Evolutionary conservation across 2,329 filamentous ascomycete genomes (phyloP).

Genomic region (Talaromyces islandicus): DNA sequence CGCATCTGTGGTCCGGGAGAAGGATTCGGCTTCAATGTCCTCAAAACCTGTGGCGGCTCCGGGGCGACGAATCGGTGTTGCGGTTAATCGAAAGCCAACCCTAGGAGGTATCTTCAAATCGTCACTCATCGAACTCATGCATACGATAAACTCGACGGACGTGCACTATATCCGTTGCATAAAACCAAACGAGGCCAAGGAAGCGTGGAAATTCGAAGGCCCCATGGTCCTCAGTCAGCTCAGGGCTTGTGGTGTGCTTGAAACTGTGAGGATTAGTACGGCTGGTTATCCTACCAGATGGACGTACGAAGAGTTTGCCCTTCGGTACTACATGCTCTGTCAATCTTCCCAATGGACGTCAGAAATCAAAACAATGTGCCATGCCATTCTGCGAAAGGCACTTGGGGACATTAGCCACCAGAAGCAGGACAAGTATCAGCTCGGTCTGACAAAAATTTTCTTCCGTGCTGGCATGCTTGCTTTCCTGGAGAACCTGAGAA

Average conservation of each 20-base stretch:
- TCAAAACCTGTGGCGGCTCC: constrained; percentile 66
- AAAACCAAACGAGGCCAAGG: constrained; percentile 96
- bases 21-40: constrained; percentile 63
- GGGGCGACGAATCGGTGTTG: constrained; percentile 82
- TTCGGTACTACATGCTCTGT: constrained; percentile 97
- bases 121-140: constrained; percentile 95
- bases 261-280: constrained; percentile 95
- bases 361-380: constrained; percentile 89
- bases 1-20: constrained; percentile 80
- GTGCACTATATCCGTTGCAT: constrained; percentile 99
- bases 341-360: constrained; percentile 85
- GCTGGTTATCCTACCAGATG: constrained; percentile 95
- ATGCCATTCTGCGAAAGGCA: constrained; percentile 83
- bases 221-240: constrained; percentile 98
- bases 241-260: constrained; percentile 95
- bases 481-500: constrained; percentile 90
- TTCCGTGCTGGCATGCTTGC: constrained; percentile 99
- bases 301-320: constrained; percentile 97
- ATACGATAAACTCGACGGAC: constrained; percentile 94
- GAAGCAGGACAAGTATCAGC: constrained; percentile 87
- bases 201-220: constrained; percentile 95
- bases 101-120: constrained; percentile 98
- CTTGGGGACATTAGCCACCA: constrained; percentile 70
- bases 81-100: constrained; percentile 92
- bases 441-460: constrained; percentile 97